These are phyloP conservation scores for Neurospora sublineolata DNA, from an alignment of 495 filamentous ascomycete species.

Conservation along the genomic window DNA sequence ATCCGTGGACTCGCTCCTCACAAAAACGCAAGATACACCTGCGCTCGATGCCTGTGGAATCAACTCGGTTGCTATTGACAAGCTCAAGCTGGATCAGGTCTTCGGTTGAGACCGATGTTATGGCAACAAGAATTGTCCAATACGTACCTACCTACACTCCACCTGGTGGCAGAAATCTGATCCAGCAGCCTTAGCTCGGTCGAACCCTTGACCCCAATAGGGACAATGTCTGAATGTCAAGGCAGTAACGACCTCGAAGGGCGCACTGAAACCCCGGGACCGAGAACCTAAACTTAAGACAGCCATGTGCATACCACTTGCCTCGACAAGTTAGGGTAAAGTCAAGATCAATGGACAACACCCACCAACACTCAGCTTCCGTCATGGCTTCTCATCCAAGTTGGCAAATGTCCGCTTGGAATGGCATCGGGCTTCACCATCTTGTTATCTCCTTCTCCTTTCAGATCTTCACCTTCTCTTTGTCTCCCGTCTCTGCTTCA, in stretches of 20 bases:
- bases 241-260: background rate
- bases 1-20: background rate
- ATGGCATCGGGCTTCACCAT: background rate
- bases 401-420: background rate
- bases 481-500: background rate
- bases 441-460: background rate
- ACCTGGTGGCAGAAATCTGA: background rate
- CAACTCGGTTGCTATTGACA: background rate
- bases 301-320: background rate
- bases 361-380: background rate
- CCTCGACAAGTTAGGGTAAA: background rate
- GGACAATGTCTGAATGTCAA: background rate
- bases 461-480: background rate
- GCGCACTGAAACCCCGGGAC: background rate
- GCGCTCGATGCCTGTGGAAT: background rate
- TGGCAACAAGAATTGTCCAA: background rate
- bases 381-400: background rate
- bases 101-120: background rate
- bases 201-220: background rate
- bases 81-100: background rate
- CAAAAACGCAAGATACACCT: background rate
- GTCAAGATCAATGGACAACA: background rate
- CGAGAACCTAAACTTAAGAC: background rate
- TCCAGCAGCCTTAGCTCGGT: background rate
- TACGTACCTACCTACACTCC: background rate